Conservation (phyloP, 176 grass and related monocot species). For the Ensete ventricosum region DNA sequence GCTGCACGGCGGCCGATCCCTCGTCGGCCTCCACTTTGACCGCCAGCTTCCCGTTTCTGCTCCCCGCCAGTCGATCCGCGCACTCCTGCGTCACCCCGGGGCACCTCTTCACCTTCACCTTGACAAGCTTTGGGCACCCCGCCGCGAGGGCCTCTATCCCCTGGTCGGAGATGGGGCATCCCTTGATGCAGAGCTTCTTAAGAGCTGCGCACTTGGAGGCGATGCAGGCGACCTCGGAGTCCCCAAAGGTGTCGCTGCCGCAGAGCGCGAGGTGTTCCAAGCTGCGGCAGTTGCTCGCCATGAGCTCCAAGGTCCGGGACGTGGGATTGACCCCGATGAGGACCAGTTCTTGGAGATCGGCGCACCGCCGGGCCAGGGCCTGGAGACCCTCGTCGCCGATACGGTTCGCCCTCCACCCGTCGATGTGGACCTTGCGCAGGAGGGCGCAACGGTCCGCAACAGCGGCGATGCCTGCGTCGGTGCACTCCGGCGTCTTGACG, state of each 20-base stretch:
- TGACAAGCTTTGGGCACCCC: too few species aligned
- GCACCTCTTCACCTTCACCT: conserved; percentile 49
- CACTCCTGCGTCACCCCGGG: conserved; percentile 49
- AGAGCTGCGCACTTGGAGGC: conserved; percentile 54
- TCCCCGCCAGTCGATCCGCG: conserved; percentile 43
- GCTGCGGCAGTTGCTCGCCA: conserved; percentile 40
- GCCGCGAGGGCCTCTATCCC: too few species aligned
- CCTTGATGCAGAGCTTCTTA: conserved; percentile 41
- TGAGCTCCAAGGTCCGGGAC: conserved; percentile 43
- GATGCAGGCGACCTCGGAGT: conserved; percentile 75
- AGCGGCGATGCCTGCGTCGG: conserved; percentile 47
- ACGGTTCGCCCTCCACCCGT: conserved; percentile 75
- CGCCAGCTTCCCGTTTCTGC: conserved; percentile 33
- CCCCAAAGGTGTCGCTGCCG: conserved; percentile 74
- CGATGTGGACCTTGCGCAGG: conserved; percentile 77
- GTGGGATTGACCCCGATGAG: conserved; percentile 86
- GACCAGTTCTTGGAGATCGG: conserved; percentile 67
- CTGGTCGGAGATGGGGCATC: too few species aligned
- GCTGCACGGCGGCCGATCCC: conserved; percentile 26
- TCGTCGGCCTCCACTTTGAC: conserved; percentile 36
- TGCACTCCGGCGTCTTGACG: conserved; percentile 67
- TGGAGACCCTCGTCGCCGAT: conserved; percentile 68
- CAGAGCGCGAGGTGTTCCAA: conserved; percentile 42
- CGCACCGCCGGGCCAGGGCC: conserved; percentile 51
- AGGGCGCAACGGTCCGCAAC: conserved; percentile 56